Conservation (phyloP, 177 flowering plant genomes). For the Telopea speciosissima region DNA sequence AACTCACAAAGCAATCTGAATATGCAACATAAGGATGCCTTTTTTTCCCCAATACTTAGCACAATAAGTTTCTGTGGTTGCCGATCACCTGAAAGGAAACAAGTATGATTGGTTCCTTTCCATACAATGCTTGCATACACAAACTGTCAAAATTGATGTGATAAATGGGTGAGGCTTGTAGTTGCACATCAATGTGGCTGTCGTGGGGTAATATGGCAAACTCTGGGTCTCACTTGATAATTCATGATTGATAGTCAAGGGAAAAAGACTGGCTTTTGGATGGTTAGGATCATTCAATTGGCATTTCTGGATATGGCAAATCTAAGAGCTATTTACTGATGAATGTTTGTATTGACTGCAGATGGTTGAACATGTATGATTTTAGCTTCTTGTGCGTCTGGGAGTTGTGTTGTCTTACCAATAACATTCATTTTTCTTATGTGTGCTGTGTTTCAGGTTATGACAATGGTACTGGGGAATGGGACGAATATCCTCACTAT, state of each 20-base stretch:
- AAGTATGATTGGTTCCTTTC: too few relatives aligned
- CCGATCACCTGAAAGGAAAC: too few relatives aligned
- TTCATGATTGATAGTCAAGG: neutral
- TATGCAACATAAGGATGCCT: too few relatives aligned
- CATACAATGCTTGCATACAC: too few relatives aligned
- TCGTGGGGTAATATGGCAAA: too few relatives aligned
- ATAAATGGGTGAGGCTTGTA: too few relatives aligned
- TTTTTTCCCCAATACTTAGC: too few relatives aligned
- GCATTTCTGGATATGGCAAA: neutral
- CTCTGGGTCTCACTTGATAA: too few relatives aligned
- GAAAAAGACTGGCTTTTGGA: neutral
- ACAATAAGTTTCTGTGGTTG: too few relatives aligned
- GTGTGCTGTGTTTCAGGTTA: conserved; percentile 38
- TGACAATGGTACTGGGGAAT: conserved; percentile 44
- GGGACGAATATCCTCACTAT: conserved; percentile 72
- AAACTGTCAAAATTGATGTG: too few relatives aligned
- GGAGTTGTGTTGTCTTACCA: neutral
- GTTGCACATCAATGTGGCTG: too few relatives aligned
- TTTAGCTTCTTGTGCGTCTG: neutral
- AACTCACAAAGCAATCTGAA: too few relatives aligned
- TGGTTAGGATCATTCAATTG: neutral
- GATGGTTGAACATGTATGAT: neutral
- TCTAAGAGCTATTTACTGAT: neutral
- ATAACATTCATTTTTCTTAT: neutral
- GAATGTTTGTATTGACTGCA: neutral